Base-by-base conservation (phyloP, 148 eudicot species). In the Euryodendron excelsum region DNA sequence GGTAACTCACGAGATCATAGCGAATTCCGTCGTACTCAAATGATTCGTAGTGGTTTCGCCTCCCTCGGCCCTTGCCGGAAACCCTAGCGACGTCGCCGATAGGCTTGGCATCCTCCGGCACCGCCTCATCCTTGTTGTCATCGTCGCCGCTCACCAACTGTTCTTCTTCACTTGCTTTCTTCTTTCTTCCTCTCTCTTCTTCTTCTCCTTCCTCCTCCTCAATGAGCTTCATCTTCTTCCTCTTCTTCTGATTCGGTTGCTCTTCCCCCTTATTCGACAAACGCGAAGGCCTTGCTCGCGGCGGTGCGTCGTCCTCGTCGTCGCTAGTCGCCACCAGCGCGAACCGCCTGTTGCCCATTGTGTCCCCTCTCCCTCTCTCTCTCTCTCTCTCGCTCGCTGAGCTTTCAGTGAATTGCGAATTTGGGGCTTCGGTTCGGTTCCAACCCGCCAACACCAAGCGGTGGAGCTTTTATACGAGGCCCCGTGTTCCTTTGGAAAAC, bases 271-370 rank as follows among this genome's bases (percentile, higher is more conserved):
- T 60, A n/a, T 13, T n/a, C 4, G 47, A 37, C 21, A 72, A 39
- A 31, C 14, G 41, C 75, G 81, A 37, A 89, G 80, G 76, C 85
- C 85, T 20, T 79, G 83, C 69, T 45, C 70, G 55, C 34, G 79
- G 82, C 85, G 77, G 82, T 84, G 79, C 83, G 13, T 85, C 82
- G 56, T 86, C 86, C 50, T 90, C 95, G 74, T 91, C 96, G 77
- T 94, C 98, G 82, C 93, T 90, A 25, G 84, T 81, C 3, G 91
- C 83, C n/a, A 89, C 69, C 67, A 79, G 87, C 33, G 92, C 74
- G 5, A 87, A 65, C 44, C 90, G 84, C 69, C 93, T 70, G n/a
- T 85, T 84, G 27, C 90, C 85, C 97, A 93, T 93, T 8, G 30
- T n/a, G 68, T 48, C 1, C 45, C 0, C 37, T 33, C 45, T 23